Evolutionary conservation across 148 eudicot species (phyloP).

Genomic region (Rhododendron molle): DNA sequence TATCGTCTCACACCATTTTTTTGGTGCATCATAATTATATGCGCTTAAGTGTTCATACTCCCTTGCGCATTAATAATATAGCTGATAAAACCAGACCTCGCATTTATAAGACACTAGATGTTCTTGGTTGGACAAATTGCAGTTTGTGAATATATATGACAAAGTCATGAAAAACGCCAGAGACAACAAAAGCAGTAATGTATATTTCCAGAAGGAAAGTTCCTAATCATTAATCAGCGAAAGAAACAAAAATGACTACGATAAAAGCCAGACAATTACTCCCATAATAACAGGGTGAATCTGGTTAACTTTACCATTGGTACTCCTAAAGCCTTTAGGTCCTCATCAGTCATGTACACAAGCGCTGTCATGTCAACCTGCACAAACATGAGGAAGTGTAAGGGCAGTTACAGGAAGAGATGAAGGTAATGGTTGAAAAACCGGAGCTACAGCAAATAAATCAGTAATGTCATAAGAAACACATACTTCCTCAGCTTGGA

Average conservation of each 20-base stretch:
- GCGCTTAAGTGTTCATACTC: background rate
- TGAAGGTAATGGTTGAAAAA: background rate
- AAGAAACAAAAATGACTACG: background rate
- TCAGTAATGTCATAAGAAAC: background rate
- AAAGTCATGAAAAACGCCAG: background rate
- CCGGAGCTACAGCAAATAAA: background rate
- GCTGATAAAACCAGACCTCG: background rate
- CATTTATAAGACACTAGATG: background rate
- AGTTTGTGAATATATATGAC: background rate
- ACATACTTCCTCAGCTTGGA: constrained; percentile 63
- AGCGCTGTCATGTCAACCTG: constrained; percentile 97
- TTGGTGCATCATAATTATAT: background rate
- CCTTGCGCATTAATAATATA: background rate
- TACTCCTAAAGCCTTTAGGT: constrained; percentile 82
- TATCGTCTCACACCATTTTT: background rate
- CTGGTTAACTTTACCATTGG: constrained; percentile 54
- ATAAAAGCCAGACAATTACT: background rate
- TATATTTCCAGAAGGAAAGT: background rate
- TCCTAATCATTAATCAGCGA: background rate
- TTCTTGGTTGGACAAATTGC: background rate
- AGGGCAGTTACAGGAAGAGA: background rate
- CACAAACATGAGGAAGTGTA: constrained; percentile 11
- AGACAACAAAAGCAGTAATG: background rate
- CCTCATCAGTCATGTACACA: constrained; percentile 82
- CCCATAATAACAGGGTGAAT: background rate